Conservation (phyloP, 805 yeast genomes). For the Metschnikowia cubensis region DNA sequence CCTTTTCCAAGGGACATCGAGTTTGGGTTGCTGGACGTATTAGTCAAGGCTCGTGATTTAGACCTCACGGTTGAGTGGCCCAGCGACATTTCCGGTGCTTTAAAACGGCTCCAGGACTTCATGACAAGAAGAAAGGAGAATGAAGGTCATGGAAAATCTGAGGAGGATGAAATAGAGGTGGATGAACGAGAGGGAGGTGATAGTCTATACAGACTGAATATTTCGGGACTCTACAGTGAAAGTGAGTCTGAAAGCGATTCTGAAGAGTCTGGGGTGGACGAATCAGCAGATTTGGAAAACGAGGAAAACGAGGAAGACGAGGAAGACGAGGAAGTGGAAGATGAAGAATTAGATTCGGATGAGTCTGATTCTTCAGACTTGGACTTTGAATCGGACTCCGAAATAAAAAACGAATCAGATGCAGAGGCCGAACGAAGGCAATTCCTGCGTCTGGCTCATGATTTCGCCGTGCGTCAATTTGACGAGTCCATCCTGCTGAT, state of each 20-base stretch:
- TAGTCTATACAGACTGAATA: neutral
- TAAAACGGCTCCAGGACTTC: conserved; percentile 10
- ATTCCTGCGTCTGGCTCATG: neutral
- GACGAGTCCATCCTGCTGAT: conserved; percentile 1
- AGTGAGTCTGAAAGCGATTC: conserved; percentile 9
- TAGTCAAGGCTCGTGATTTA: conserved; percentile 11
- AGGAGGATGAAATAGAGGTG: neutral
- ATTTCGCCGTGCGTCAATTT: neutral
- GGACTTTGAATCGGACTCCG: neutral
- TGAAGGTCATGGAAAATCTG: neutral
- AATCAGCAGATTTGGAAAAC: too few species aligned
- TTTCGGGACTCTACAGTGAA: neutral
- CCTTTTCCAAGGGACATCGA: conserved; percentile 64
- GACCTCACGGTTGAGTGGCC: conserved; percentile 1
- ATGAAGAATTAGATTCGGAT: neutral
- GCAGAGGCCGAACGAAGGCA: neutral
- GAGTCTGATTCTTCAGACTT: neutral
- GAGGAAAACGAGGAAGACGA: too few species aligned
- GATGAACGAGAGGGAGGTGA: conserved; percentile 3
- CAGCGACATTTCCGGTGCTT: conserved; percentile 19
- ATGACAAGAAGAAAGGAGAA: neutral
- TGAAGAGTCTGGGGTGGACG: conserved; percentile 7
- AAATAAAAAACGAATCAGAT: neutral
- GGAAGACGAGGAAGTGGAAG: too few species aligned
- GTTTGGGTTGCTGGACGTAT: conserved; percentile 47